phyloP scores from a whole-genome alignment of 139 green algal species.

The Chlamydomonas sp. region DNA sequence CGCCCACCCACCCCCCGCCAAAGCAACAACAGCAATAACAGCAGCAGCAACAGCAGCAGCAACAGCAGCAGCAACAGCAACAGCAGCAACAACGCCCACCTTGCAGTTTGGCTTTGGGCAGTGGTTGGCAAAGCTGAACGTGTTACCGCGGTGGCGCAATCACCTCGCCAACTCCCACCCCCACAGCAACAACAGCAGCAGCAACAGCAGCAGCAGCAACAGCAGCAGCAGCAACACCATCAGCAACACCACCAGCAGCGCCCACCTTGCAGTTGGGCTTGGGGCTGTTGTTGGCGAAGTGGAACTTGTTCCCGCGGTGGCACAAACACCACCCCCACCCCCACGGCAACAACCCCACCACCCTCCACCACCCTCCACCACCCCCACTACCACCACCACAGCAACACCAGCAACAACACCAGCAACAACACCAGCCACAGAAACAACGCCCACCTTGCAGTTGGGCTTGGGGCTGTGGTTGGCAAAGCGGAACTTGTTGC shows the following conservation, averaged over 20 bases:
- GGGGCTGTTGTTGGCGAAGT: constrained; percentile 69
- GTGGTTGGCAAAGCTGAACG: constrained; percentile 85
- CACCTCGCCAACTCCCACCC: no score
- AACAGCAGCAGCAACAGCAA: background rate
- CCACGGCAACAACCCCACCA: no score
- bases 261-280: constrained; percentile 19
- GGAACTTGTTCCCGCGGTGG: constrained; percentile 83
- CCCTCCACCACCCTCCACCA: no score
- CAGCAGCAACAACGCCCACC: background rate
- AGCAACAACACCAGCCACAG: background rate
- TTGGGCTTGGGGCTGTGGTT: constrained; percentile 56
- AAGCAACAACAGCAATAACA: no score
- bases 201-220: no score
- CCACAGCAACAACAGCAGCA: no score
- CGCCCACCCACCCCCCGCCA: no score
- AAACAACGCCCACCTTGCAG: constrained; percentile 13
- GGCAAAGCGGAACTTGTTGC: constrained; percentile 87
- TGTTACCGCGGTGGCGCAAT: constrained; percentile 62
- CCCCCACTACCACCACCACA: no score
- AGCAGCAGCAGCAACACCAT: no score
- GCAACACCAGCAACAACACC: background rate
- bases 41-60: background rate
- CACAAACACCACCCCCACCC: no score
- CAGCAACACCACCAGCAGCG: no score
- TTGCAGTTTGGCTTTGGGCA: constrained; percentile 22